Conservation (phyloP, 768 basidiomycete genomes). For the Tylopilus subfusipes region DNA sequence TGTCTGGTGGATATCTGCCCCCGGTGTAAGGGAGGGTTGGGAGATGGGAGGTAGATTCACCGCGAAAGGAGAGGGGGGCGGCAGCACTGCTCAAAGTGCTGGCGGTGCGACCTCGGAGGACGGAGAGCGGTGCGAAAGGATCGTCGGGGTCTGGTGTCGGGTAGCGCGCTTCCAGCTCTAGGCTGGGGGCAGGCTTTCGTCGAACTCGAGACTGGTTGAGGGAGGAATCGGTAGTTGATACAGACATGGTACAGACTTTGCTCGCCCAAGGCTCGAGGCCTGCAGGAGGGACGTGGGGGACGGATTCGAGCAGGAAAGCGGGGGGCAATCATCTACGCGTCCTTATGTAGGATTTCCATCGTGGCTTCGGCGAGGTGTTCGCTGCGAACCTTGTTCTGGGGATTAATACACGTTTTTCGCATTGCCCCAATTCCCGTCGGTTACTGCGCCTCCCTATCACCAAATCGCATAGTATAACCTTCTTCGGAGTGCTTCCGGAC, state of each 20-base stretch:
- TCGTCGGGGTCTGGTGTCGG: conserved; percentile 65
- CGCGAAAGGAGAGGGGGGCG: conserved; percentile 29
- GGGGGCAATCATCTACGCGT: conserved; percentile 6
- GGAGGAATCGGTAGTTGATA: conserved; percentile 25
- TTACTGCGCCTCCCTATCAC: conserved; percentile 30
- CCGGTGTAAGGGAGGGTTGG: conserved; percentile 31
- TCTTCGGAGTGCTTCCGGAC: conserved; percentile 22
- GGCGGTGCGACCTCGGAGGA: conserved; percentile 57
- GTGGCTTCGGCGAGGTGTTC: conserved; percentile 34
- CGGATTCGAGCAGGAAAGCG: conserved; percentile 18
- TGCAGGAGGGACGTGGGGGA: conserved; percentile 10
- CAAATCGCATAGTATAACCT: conserved; percentile 3
- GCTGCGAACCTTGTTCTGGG: conserved; percentile 18
- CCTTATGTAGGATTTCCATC: conserved; percentile 34
- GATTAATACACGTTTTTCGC: conserved; percentile 27
- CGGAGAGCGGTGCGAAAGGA: conserved; percentile 67
- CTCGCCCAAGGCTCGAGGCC: conserved; percentile 12
- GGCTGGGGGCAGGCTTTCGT: conserved; percentile 56
- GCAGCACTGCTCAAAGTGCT: conserved; percentile 33
- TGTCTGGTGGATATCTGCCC: conserved; percentile 32
- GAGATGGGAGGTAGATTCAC: conserved; percentile 30
- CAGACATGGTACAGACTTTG: conserved; percentile 30
- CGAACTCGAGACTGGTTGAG: conserved; percentile 26
- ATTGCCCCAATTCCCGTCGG: conserved; percentile 32
- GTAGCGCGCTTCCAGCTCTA: conserved; percentile 52